Percentiles rank a stretch among this genome's conserved stretches.
Conservation (phyloP, 805 yeast genomes). For the Clavispora vitiphila region DNA sequence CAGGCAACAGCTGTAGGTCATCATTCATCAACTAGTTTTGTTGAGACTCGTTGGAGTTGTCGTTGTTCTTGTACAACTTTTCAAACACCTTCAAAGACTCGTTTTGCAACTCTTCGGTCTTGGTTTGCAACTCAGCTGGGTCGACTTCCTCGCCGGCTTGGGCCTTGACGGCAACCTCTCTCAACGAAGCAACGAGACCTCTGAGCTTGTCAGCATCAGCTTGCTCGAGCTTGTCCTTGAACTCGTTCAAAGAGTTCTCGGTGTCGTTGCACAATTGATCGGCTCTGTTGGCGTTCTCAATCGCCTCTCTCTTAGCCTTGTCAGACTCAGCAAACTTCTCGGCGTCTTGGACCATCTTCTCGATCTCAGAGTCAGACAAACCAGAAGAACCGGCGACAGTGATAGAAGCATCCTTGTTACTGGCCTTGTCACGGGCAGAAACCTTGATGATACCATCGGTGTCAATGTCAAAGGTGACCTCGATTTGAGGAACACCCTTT, state of each 20-base stretch:
- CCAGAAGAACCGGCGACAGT: conserved; percentile 97
- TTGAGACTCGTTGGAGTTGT: conserved; percentile 18
- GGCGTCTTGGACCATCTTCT: conserved; percentile 86
- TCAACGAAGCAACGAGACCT: conserved; percentile 25
- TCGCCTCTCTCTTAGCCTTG: conserved; percentile 77
- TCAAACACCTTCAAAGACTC: conserved; percentile 73
- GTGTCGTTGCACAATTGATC: conserved; percentile 63
- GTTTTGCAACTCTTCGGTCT: conserved; percentile 71
- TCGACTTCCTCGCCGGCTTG: conserved; percentile 60
- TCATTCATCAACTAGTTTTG: conserved; percentile 18
- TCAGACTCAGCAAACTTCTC: conserved; percentile 85
- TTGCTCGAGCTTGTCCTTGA: conserved; percentile 42
- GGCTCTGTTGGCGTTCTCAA: conserved; percentile 82
- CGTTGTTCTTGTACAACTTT: conserved; percentile 42
- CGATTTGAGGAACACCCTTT: conserved; percentile 92
- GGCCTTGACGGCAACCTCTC: conserved; percentile 63
- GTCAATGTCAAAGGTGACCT: conserved; percentile 93
- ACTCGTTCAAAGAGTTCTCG: conserved; percentile 44
- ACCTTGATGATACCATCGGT: conserved; percentile 98
- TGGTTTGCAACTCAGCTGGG: conserved; percentile 59
- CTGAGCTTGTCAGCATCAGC: conserved; percentile 43
- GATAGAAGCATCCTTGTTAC: conserved; percentile 90
- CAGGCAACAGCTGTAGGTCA: not conserved
- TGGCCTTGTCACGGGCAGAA: conserved; percentile 88
- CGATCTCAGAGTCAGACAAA: conserved; percentile 83